Conservation (phyloP, 2,329 filamentous ascomycete genomes). For the Penicillium corylophilum region DNA sequence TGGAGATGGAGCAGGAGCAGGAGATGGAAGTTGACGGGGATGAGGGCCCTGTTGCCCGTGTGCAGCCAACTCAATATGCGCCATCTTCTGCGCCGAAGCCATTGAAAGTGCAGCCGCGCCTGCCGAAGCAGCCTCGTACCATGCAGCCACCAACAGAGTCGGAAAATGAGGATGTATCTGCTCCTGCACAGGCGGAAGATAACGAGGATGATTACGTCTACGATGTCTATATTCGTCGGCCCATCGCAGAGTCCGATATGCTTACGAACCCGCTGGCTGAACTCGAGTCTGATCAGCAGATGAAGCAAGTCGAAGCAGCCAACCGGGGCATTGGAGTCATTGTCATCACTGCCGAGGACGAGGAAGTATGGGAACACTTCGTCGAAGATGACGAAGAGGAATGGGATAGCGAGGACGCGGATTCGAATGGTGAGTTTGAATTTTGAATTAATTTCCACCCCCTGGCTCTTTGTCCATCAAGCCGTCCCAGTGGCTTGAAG, state of each 20-base stretch:
- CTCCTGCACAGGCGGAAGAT: conserved; percentile 37
- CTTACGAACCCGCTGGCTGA: conserved; percentile 37
- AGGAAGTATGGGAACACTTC: conserved; percentile 59
- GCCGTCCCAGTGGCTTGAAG: background rate
- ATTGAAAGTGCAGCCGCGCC: conserved; percentile 39
- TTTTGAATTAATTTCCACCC: no score
- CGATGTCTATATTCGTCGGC: conserved; percentile 59
- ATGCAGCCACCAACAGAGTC: background rate
- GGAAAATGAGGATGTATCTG: conserved; percentile 9
- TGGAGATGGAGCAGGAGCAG: conserved; percentile 41
- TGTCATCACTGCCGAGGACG: conserved; percentile 42
- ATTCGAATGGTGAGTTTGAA: conserved; percentile 60
- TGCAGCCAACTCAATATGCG: conserved; percentile 3
- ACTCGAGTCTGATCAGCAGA: conserved; percentile 27
- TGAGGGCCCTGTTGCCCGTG: conserved; percentile 1
- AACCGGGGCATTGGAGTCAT: conserved; percentile 43
- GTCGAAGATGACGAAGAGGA: conserved; percentile 55
- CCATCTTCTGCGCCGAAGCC: conserved; percentile 24
- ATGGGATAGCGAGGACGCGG: conserved; percentile 61
- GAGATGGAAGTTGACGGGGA: conserved; percentile 27
- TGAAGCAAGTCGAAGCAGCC: conserved; percentile 29
- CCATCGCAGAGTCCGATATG: conserved; percentile 34
- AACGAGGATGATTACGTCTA: conserved; percentile 59
- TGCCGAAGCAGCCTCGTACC: conserved; percentile 31
- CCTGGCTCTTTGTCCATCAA: background rate